Conservation (phyloP, 257 asterid species). For the Solanum etuberosum region DNA sequence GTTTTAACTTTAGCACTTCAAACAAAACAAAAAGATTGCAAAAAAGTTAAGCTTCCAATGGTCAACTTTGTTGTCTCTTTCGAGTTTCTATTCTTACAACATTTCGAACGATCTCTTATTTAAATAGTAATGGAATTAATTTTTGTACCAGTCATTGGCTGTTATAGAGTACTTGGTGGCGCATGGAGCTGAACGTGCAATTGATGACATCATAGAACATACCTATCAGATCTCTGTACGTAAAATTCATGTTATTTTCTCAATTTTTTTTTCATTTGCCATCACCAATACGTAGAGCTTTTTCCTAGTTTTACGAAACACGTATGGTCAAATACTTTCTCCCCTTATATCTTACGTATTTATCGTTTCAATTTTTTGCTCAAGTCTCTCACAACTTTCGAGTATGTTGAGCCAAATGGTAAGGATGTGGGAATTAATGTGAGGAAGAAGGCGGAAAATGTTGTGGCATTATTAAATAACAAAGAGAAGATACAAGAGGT, state of each 20-base stretch:
- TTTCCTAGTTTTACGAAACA: not conserved
- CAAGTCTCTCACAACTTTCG: constrained; percentile 81
- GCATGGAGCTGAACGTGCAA: constrained; percentile 95
- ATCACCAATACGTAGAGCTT: not conserved
- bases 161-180: constrained; percentile 94
- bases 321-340: not conserved
- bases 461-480: constrained; percentile 66
- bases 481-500: constrained; percentile 85
- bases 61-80: not conserved
- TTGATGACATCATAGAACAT: constrained; percentile 89
- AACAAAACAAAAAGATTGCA: not conserved
- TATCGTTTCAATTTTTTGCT: constrained; percentile 7
- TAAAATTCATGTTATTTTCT: constrained; percentile 13
- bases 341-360: not conserved
- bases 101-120: not conserved
- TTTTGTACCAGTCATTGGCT: constrained; percentile 55
- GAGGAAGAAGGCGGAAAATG: constrained; percentile 79
- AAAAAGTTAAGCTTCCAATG: not conserved
- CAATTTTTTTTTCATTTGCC: not conserved
- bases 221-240: constrained; percentile 87
- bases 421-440: constrained; percentile 85
- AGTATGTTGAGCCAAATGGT: constrained; percentile 85
- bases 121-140: not conserved
- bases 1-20: not conserved
- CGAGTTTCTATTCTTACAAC: not conserved